phyloP scores from a whole-genome alignment of 768 basidiomycete genomes.

The Tubosaeta brunneosetosa region DNA sequence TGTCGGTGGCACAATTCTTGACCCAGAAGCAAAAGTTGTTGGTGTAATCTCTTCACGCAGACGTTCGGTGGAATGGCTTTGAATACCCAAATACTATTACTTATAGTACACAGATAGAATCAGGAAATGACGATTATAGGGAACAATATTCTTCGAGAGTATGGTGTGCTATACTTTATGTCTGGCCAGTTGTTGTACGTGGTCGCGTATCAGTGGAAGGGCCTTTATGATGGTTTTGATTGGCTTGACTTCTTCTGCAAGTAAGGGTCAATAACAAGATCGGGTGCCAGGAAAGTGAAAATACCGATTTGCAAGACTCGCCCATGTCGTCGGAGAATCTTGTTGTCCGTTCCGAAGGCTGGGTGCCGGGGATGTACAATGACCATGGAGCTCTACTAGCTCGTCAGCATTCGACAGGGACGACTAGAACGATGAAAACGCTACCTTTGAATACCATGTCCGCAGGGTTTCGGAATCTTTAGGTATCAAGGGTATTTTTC shows the following conservation, averaged over 20 bases:
- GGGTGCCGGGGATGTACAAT: constrained; percentile 64
- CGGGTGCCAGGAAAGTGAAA: constrained; percentile 8
- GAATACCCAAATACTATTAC: constrained; percentile 6
- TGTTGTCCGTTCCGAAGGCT: constrained; percentile 37
- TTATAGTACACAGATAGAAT: neutral
- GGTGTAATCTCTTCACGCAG: constrained; percentile 49
- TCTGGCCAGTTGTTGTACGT: constrained; percentile 38
- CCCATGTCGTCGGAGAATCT: constrained; percentile 58
- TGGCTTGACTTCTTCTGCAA: constrained; percentile 64
- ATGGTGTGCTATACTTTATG: constrained; percentile 7
- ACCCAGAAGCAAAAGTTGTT: constrained; percentile 43
- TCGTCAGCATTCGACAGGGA: constrained; percentile 3
- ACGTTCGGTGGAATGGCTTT: constrained; percentile 49
- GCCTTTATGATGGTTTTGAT: constrained; percentile 68
- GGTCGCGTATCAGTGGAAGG: constrained; percentile 58
- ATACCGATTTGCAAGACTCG: constrained; percentile 59
- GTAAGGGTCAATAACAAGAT: neutral
- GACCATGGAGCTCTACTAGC: constrained; percentile 64
- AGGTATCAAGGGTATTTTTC: constrained; percentile 50
- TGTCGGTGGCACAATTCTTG: constrained; percentile 49
- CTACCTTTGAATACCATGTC: constrained; percentile 70
- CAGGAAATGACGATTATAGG: constrained; percentile 1
- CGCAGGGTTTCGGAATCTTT: constrained; percentile 52
- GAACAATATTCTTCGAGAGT: neutral
- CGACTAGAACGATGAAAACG: constrained; percentile 8